Evolutionary conservation across 805 yeast species (phyloP).

Genomic region (Ogataea trehaloabstinens): DNA sequence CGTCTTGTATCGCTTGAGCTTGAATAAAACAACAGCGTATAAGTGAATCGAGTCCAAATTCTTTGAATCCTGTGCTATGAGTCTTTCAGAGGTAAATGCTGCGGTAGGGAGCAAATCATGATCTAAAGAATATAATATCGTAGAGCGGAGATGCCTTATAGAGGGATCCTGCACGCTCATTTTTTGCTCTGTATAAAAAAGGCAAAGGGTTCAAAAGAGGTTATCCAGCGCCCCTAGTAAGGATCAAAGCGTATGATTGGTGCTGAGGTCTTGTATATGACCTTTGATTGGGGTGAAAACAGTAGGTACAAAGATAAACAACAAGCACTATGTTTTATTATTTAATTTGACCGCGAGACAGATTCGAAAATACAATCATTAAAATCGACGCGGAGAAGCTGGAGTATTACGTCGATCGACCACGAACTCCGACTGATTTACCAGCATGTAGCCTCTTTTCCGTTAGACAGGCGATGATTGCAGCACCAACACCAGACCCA

Average conservation of each 20-base stretch:
- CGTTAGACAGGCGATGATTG: slow-evolving; percentile 93
- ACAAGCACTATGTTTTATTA: neutral
- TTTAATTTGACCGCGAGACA: neutral
- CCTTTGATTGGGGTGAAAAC: too few species aligned
- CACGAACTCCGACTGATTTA: slow-evolving; percentile 37
- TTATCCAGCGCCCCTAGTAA: too few species aligned
- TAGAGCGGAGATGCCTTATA: slow-evolving; percentile 46
- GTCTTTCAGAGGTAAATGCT: slow-evolving; percentile 80
- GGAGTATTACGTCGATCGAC: neutral
- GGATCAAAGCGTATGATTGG: too few species aligned
- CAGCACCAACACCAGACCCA: slow-evolving; percentile 98
- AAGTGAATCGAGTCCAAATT: slow-evolving; percentile 64
- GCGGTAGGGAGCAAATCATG: slow-evolving; percentile 71
- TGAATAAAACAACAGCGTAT: slow-evolving; percentile 64
- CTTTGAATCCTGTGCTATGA: slow-evolving; percentile 59
- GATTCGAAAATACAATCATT: too few species aligned
- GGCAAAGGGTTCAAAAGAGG: too few species aligned
- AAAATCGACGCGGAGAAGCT: too few species aligned
- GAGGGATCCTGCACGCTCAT: slow-evolving; percentile 25
- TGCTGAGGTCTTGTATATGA: too few species aligned
- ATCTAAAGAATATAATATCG: slow-evolving; percentile 69
- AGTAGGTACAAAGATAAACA: neutral
- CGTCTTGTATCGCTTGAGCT: slow-evolving; percentile 56
- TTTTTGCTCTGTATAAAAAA: too few species aligned
- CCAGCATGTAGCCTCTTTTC: slow-evolving; percentile 71